Evolutionary conservation across 495 filamentous ascomycete species (phyloP).

Genomic region (Podospora sp.): DNA sequence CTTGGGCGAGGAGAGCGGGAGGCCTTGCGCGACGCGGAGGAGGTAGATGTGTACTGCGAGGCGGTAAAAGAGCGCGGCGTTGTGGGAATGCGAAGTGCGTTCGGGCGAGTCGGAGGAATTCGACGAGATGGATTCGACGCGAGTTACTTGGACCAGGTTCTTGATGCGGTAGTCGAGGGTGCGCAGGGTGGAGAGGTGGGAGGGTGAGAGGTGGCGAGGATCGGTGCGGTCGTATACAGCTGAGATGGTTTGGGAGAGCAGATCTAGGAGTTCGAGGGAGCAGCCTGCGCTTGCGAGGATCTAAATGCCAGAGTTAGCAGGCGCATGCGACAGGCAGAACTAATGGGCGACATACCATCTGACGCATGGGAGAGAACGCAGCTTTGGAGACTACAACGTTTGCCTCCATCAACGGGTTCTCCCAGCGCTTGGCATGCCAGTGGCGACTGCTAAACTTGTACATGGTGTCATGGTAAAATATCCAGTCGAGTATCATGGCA

Average conservation of each 20-base stretch:
- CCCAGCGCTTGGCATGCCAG: conserved; percentile 15
- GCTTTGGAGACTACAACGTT: conserved; percentile 23
- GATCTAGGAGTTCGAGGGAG: conserved; percentile 27
- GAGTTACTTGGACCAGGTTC: conserved; percentile 5
- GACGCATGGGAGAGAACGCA: conserved; percentile 23
- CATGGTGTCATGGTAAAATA: conserved; percentile 30
- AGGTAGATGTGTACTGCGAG: conserved; percentile 26
- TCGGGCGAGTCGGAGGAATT: neutral
- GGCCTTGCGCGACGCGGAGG: conserved; percentile 19
- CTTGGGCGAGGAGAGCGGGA: neutral
- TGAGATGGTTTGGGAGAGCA: conserved; percentile 17
- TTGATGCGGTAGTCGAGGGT: conserved; percentile 7
- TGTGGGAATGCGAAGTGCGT: neutral
- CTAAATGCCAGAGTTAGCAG: neutral
- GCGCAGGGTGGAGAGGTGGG: conserved; percentile 7
- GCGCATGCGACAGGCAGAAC: neutral
- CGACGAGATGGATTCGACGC: neutral
- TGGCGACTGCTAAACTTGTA: conserved; percentile 30
- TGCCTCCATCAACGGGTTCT: conserved; percentile 6
- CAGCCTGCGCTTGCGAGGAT: conserved; percentile 25
- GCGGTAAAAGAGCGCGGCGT: conserved; percentile 24
- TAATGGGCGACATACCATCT: conserved; percentile 16
- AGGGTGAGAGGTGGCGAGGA: conserved; percentile 14
- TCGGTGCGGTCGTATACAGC: conserved; percentile 18
- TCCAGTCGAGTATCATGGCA: conserved; percentile 29